Evolutionary conservation across 2,329 filamentous ascomycete species (phyloP).

Genomic region (Chaetomiaceae sp.): DNA sequence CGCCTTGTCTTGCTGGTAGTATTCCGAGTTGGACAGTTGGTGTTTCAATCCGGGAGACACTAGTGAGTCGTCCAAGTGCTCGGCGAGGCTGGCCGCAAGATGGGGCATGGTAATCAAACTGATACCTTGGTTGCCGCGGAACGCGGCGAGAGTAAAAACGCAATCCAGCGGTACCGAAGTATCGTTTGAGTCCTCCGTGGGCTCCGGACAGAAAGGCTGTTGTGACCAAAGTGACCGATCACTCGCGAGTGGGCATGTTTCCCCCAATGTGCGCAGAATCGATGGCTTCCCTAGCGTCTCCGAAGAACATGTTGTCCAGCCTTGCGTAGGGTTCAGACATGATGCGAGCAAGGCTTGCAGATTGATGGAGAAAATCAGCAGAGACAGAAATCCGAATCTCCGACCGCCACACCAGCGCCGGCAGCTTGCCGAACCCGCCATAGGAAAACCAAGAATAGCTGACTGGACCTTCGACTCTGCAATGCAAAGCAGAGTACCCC

Average conservation of each 20-base stretch:
- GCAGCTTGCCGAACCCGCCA: neutral
- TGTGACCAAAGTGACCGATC: conserved; percentile 23
- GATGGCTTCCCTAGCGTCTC: neutral
- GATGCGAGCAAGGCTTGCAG: neutral
- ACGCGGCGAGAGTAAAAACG: conserved; percentile 25
- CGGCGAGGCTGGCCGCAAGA: conserved; percentile 22
- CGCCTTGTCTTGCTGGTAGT: neutral
- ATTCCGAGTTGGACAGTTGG: conserved; percentile 7
- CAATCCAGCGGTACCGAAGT: conserved; percentile 19
- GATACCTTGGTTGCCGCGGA: conserved; percentile 25
- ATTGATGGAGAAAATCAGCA: neutral
- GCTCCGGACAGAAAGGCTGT: conserved; percentile 19
- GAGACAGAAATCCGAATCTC: neutral
- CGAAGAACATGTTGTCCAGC: neutral
- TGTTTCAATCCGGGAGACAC: conserved; percentile 12
- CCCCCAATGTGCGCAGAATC: neutral
- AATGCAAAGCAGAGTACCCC: neutral
- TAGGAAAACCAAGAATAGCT: neutral
- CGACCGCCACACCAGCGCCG: too few relatives aligned
- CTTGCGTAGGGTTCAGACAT: neutral
- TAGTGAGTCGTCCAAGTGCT: conserved; percentile 24
- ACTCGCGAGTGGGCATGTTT: conserved; percentile 7
- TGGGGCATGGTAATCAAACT: conserved; percentile 28
- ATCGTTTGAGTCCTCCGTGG: conserved; percentile 6
- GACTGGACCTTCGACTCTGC: neutral